Evolutionary conservation across 1,139 yeast species (phyloP).

Genomic region (Geotrichum macrosporum): DNA sequence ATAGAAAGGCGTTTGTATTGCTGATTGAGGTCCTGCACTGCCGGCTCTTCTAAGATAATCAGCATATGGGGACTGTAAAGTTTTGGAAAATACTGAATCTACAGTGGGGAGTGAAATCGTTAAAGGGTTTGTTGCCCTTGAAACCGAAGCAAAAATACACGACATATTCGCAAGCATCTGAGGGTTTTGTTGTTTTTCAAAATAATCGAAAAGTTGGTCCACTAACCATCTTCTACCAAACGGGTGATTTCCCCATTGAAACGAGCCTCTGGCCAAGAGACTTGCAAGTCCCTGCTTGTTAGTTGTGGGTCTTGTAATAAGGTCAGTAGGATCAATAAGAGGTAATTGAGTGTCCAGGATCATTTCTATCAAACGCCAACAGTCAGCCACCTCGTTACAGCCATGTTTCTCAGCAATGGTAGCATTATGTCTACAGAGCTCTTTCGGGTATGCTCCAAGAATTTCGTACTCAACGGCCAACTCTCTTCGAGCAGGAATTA

Average conservation of each 20-base stretch:
- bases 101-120: constrained; percentile 5
- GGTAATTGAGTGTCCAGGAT: constrained; percentile 26
- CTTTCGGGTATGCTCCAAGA: constrained; percentile 61
- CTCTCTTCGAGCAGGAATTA: constrained; percentile 73
- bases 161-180: constrained; percentile 92
- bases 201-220: constrained; percentile 56
- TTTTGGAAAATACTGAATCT: constrained; percentile 1
- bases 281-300: constrained; percentile 7
- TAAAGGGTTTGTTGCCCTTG: constrained; percentile 7
- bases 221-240: constrained; percentile 76
- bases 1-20: constrained; percentile 14
- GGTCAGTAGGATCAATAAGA: constrained; percentile 5
- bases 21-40: constrained; percentile 7
- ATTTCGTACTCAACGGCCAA: constrained; percentile 73
- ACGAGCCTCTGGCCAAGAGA: constrained; percentile 17
- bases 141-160: constrained; percentile 47
- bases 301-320: not conserved
- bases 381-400: constrained; percentile 58
- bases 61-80: constrained; percentile 2
- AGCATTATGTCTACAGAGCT: constrained; percentile 64
- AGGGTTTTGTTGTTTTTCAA: constrained; percentile 59
- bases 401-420: constrained; percentile 66
- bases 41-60: constrained; percentile 7
- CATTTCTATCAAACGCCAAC: constrained; percentile 59
- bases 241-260: constrained; percentile 75